Base-by-base conservation (phyloP, 2,329 filamentous ascomycete genomes). In the Botryotinia calthae region DNA sequence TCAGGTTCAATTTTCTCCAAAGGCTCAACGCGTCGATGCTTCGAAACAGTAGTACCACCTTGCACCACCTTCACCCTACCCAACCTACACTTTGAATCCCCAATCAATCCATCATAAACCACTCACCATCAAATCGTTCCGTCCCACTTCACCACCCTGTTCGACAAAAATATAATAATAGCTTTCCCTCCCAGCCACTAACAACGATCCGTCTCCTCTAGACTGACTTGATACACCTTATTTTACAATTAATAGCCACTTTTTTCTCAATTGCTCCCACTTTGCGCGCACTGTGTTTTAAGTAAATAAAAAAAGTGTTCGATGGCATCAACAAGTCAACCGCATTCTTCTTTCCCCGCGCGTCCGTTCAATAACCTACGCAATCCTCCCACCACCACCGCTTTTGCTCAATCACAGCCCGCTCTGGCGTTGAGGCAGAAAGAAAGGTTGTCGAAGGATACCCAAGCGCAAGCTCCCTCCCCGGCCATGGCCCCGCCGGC, bases 291-390 rank as follows among this genome's bases (percentile, higher is more conserved):
- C 48, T 54, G 54, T 28, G 54, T 40, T 63, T 67, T 22, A 44
- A 42, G 16, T 54, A 42, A 56, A 56, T 56, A 56, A 56, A 56
- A 2, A 56, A 56, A 56, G 59, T 44, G 69, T 65, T 66, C 69
- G 46, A 81, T 81, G 80, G 79, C 87, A 76, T 86, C 85, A 79
- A 85, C 84, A 73, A 80, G 85, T 75, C 74, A 76, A 71, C 82
- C 83, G 72, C 85, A 86, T 76, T 86, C 87, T 78, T 82, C 85
- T 67, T 89, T 89, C 79, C 85, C 85, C 71, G 83, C 76, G 46
- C 74, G 80, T n/a, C 78, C 76, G 6, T 81, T 81, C 73, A 74
- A 75, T 71, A 78, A 64, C 70, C 76, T 82, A 48, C 84, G 85
- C 73, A 79, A 73, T 78, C 76, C 80, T 78, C 76, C 69, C 25